These are phyloP conservation scores for Xylariaceae sp. DNA, from an alignment of 2,329 filamentous ascomycete genomes.

Conservation along the genomic window DNA sequence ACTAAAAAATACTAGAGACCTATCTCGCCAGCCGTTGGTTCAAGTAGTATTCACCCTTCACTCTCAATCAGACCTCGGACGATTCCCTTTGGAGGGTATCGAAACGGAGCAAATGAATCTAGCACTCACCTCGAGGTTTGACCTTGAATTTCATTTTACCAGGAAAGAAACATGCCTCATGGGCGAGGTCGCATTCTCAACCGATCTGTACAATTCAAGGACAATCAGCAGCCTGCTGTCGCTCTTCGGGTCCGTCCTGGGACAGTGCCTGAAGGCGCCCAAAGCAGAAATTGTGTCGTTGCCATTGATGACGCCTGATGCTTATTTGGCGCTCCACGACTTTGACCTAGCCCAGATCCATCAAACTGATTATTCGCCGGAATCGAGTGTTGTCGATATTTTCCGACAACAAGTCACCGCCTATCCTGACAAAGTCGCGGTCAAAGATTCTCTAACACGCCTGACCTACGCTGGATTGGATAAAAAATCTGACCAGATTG, in stretches of 20 bases:
- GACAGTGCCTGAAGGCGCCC: not conserved
- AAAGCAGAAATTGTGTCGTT: not conserved
- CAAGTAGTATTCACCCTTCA: constrained; percentile 3
- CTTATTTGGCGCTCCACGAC: not conserved
- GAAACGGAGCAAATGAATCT: not conserved
- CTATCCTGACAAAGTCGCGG: not conserved
- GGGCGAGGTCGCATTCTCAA: constrained; percentile 1
- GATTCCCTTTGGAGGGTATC: not conserved
- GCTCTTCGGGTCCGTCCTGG: not conserved
- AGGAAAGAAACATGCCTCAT: not conserved
- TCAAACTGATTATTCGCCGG: not conserved
- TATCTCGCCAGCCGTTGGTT: constrained; percentile 1
- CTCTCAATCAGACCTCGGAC: not conserved
- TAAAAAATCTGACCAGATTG: not conserved
- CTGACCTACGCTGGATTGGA: constrained; percentile 8
- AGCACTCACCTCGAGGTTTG: not conserved
- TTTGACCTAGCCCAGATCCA: not conserved
- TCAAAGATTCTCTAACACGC: not conserved
- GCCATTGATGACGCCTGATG: not conserved
- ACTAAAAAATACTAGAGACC: not conserved
- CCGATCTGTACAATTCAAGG: not conserved
- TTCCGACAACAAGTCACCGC: constrained; percentile 5
- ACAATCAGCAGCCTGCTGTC: not conserved
- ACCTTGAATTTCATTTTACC: constrained; percentile 8
- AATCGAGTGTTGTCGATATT: constrained; percentile 1